Conservation (phyloP, 169 alveolate species). For the Babesia sp. region DNA sequence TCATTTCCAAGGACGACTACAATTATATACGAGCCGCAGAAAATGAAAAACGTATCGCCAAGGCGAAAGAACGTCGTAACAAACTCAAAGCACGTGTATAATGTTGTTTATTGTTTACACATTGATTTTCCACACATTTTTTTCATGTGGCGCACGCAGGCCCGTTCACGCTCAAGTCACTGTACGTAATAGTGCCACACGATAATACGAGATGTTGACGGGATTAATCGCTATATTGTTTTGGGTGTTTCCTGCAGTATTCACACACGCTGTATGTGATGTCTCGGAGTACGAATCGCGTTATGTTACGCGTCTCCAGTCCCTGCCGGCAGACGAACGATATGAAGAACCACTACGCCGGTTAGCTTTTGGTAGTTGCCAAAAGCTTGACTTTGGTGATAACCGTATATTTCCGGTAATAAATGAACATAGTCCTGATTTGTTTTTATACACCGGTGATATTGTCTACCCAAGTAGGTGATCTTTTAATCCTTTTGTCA, state of each 20-base stretch:
- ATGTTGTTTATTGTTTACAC: not conserved
- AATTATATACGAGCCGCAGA: constrained; percentile 83
- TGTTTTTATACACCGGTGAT: constrained; percentile 82
- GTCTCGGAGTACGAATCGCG: constrained; percentile 11
- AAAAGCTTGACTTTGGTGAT: constrained; percentile 18
- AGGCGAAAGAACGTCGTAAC: constrained; percentile 59
- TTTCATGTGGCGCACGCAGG: not conserved
- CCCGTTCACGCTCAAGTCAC: too few species aligned
- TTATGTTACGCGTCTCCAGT: not conserved
- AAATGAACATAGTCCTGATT: constrained; percentile 67
- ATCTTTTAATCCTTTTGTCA: not conserved
- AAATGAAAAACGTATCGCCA: constrained; percentile 79
- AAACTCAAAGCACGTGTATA: constrained; percentile 27
- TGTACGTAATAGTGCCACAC: too few species aligned
- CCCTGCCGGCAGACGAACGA: constrained; percentile 40
- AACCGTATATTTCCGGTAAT: constrained; percentile 34
- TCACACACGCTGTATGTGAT: not conserved
- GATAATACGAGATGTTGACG: not conserved
- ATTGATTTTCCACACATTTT: not conserved
- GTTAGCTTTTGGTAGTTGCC: constrained; percentile 69
- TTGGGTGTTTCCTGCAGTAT: not conserved
- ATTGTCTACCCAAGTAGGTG: constrained; percentile 71
- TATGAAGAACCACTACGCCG: constrained; percentile 31
- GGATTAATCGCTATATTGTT: not conserved
- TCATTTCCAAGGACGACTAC: constrained; percentile 81